A percentile compares a stretch with the other conserved stretches of the same genome.
Evolutionary conservation across 2,329 filamentous ascomycete species (phyloP).

Genomic region (Cercospora citrullina): DNA sequence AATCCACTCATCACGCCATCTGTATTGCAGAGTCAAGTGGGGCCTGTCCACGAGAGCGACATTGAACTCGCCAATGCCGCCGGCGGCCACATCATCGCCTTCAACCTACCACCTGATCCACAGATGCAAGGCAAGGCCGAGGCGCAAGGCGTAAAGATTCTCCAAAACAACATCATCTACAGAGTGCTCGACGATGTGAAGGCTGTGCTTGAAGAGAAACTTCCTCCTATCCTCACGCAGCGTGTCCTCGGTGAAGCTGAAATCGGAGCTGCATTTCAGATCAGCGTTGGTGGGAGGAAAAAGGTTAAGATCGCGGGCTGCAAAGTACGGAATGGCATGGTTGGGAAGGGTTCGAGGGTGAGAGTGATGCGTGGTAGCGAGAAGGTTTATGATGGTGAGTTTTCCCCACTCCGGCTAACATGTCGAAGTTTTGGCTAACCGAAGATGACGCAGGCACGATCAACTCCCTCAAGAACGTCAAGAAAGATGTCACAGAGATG

Average conservation of each 20-base stretch:
- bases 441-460: conserved; percentile 62
- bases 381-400: conserved; percentile 78
- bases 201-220: conserved; percentile 64
- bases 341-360: conserved; percentile 65
- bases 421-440: conserved; percentile 14
- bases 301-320: conserved; percentile 81
- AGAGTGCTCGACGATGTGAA: conserved; percentile 72
- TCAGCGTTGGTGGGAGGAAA: conserved; percentile 71
- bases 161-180: conserved; percentile 88
- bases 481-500: conserved; percentile 88
- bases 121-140: conserved; percentile 68
- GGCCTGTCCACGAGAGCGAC: conserved; percentile 79
- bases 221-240: conserved; percentile 66
- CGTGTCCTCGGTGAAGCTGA: conserved; percentile 86
- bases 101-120: conserved; percentile 72
- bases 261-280: conserved; percentile 77
- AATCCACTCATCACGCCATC: conserved; percentile 79
- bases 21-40: conserved; percentile 75
- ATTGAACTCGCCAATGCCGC: conserved; percentile 82
- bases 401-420: not conserved
- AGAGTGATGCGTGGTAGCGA: conserved; percentile 68
- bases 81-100: conserved; percentile 75
- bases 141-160: conserved; percentile 68
- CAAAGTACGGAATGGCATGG: conserved; percentile 76
- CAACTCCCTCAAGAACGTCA: conserved; percentile 81